Conservation (phyloP, 257 asterid genomes). For the Solanum etuberosum region DNA sequence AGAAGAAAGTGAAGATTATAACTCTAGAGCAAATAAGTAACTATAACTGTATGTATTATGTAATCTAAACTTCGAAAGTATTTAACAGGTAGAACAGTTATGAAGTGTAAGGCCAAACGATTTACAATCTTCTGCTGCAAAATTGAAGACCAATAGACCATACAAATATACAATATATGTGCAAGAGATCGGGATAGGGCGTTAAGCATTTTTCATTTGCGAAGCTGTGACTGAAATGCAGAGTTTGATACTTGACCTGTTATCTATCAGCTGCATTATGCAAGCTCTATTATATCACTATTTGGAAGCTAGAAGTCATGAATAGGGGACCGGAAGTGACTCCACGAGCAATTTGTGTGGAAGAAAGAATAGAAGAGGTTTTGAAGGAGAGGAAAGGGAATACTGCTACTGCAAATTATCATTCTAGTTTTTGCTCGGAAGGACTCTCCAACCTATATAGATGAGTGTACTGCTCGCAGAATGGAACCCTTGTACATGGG, state of each 20-base stretch:
- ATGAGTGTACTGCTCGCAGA: not conserved
- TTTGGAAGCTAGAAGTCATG: not conserved
- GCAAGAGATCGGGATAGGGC: not conserved
- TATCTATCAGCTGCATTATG: not conserved
- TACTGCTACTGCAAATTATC: not conserved
- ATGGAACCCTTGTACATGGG: not conserved
- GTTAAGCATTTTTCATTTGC: not conserved
- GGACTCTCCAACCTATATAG: not conserved
- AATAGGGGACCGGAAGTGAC: not conserved
- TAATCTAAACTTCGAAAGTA: not conserved
- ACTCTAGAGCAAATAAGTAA: not conserved
- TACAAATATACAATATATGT: not conserved
- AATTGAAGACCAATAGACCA: not conserved
- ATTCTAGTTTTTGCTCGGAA: not conserved
- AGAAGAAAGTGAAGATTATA: not conserved
- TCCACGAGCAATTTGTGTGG: not conserved
- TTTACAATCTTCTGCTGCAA: not conserved
- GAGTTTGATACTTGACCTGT: not conserved
- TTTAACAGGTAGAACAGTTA: not conserved
- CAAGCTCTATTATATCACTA: not conserved
- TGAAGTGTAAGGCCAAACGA: not conserved
- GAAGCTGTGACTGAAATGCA: not conserved
- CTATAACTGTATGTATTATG: not conserved
- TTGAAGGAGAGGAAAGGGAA: not conserved
- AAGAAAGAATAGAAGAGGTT: not conserved